These are phyloP conservation scores for Eimeria falciformis DNA, from an alignment of 169 alveolate genomes.

Conservation along the genomic window DNA sequence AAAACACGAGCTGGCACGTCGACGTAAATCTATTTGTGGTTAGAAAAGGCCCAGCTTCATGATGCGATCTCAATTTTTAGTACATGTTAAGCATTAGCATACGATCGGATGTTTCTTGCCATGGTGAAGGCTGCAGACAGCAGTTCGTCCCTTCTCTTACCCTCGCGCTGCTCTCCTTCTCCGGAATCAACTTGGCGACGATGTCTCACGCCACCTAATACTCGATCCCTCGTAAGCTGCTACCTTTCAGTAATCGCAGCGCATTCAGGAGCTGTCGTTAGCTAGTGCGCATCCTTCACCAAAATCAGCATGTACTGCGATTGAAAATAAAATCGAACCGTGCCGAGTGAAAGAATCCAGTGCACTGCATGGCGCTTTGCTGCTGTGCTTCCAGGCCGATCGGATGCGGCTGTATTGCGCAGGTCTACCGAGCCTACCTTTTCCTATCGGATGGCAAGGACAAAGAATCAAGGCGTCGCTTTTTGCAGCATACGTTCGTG, in stretches of 20 bases:
- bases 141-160: conserved; percentile 53
- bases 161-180: conserved; percentile 72
- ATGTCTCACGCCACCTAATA: conserved; percentile 30
- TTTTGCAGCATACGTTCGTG: conserved; percentile 54
- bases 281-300: no score
- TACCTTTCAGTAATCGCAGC: background rate
- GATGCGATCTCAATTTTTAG: no score
- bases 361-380: background rate
- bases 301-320: no score
- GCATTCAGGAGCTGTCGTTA: no score
- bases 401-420: conserved; percentile 78
- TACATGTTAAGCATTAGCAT: no score
- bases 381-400: conserved; percentile 59
- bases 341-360: no score
- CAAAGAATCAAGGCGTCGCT: conserved; percentile 34
- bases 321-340: no score
- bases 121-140: conserved; percentile 51
- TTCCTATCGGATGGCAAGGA: conserved; percentile 16
- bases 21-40: no score
- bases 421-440: conserved; percentile 72
- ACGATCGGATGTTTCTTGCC: background rate
- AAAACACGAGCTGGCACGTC: no score
- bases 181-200: conserved; percentile 59
- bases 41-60: no score
- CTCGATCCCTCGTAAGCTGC: conserved; percentile 63